Percentiles rank a stretch among this genome's conserved stretches.
Evolutionary conservation across 1,139 yeast species (phyloP).

Genomic region (Yamadazyma oceani): DNA sequence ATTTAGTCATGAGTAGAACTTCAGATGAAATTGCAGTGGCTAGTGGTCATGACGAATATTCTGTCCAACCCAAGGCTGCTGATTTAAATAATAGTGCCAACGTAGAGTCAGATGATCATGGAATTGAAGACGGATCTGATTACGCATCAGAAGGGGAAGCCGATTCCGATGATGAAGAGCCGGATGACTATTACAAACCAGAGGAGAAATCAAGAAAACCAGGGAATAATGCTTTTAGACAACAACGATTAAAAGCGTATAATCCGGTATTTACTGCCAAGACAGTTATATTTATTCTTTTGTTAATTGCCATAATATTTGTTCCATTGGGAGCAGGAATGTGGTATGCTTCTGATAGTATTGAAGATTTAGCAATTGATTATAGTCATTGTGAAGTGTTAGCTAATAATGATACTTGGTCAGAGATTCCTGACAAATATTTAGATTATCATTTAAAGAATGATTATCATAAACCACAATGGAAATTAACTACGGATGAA

Average conservation of each 20-base stretch:
- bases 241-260: slow-evolving; percentile 44
- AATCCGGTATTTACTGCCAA: slow-evolving; percentile 88
- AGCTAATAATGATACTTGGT: slow-evolving; percentile 56
- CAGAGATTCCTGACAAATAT: slow-evolving; percentile 62
- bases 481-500: slow-evolving; percentile 61
- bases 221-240: slow-evolving; percentile 63
- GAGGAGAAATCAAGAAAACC: slow-evolving; percentile 53
- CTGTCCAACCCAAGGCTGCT: not conserved
- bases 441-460: slow-evolving; percentile 53
- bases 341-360: slow-evolving; percentile 74
- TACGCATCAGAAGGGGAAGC: slow-evolving; percentile 4
- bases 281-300: slow-evolving; percentile 79
- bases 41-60: no score
- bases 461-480: slow-evolving; percentile 26
- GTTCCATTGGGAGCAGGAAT: slow-evolving; percentile 92
- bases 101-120: not conserved
- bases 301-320: slow-evolving; percentile 75
- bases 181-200: slow-evolving; percentile 16
- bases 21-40: no score
- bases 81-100: not conserved
- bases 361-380: slow-evolving; percentile 79
- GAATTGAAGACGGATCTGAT: not conserved
- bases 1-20: no score
- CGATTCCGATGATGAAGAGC: slow-evolving; percentile 15
- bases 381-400: slow-evolving; percentile 69